These are phyloP conservation scores for Tylopilus rubrobrunneus DNA, from an alignment of 768 basidiomycete genomes.

Conservation along the genomic window DNA sequence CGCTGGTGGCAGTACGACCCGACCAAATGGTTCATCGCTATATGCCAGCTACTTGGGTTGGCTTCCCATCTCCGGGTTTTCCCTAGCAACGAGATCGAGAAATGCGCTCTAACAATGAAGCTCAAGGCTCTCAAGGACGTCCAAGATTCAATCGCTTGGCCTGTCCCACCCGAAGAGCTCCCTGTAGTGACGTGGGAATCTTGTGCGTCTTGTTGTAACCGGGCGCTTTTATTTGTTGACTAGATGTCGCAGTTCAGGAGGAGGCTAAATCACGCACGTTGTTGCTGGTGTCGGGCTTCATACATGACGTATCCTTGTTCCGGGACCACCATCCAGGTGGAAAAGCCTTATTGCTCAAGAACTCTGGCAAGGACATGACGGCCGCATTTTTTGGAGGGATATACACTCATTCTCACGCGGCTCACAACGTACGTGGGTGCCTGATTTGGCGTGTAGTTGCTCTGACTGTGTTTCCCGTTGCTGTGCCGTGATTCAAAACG, in stretches of 20 bases:
- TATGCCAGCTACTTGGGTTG: slow-evolving; percentile 57
- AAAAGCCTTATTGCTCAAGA: slow-evolving; percentile 47
- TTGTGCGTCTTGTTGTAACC: slow-evolving; percentile 43
- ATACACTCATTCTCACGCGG: slow-evolving; percentile 80
- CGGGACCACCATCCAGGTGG: slow-evolving; percentile 81
- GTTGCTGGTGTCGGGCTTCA: slow-evolving; percentile 78
- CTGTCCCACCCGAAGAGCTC: slow-evolving; percentile 50
- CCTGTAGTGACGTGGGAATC: slow-evolving; percentile 81
- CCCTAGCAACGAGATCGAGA: slow-evolving; percentile 83
- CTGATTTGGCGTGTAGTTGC: background rate
- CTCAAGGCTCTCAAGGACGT: slow-evolving; percentile 65
- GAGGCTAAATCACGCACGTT: slow-evolving; percentile 63
- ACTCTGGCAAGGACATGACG: slow-evolving; percentile 79
- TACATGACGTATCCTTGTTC: slow-evolving; percentile 79
- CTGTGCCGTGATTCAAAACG: background rate
- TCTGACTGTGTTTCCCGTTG: slow-evolving; percentile 6
- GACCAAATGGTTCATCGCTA: slow-evolving; percentile 77
- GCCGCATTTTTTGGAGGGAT: slow-evolving; percentile 83
- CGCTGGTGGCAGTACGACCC: slow-evolving; percentile 72
- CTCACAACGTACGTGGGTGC: slow-evolving; percentile 57
- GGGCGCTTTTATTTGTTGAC: background rate
- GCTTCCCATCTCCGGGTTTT: slow-evolving; percentile 83
- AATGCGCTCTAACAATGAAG: slow-evolving; percentile 80
- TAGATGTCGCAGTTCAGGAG: slow-evolving; percentile 48
- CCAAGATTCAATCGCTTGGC: slow-evolving; percentile 66